Evolutionary conservation across 352 stramenopile species (phyloP).

Genomic region (Phytophthora agathidicida): DNA sequence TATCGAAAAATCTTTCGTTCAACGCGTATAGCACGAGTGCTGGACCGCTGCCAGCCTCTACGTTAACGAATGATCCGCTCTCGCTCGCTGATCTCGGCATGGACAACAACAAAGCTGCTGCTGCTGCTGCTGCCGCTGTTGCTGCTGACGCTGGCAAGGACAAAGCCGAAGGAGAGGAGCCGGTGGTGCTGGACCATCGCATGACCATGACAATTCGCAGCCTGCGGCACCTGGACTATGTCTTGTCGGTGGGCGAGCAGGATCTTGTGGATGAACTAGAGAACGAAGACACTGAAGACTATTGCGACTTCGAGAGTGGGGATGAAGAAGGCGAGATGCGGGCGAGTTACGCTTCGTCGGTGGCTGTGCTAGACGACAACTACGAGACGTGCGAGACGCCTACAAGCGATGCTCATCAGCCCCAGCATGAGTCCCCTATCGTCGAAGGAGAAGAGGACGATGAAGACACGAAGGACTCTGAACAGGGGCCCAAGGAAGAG

Average conservation of each 20-base stretch:
- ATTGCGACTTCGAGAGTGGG: conserved; percentile 37
- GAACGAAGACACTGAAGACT: conserved; percentile 35
- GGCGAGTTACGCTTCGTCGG: conserved; percentile 55
- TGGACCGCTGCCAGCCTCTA: conserved; percentile 18
- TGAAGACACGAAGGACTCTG: not conserved
- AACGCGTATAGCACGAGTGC: conserved; percentile 25
- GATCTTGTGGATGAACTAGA: conserved; percentile 39
- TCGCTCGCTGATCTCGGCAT: conserved; percentile 47
- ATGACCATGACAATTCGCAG: conserved; percentile 43
- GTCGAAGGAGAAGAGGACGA: conserved; percentile 39
- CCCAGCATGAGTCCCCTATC: conserved; percentile 30
- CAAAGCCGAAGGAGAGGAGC: conserved; percentile 32
- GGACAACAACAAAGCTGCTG: conserved; percentile 11
- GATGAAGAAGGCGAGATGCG: conserved; percentile 37
- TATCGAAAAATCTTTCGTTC: conserved; percentile 26
- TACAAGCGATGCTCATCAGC: conserved; percentile 15
- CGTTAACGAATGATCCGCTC: conserved; percentile 49
- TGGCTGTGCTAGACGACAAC: conserved; percentile 60
- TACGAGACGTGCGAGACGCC: conserved; percentile 33
- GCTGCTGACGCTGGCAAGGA: conserved; percentile 4
- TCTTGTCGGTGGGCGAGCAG: conserved; percentile 40
- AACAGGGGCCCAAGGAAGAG: conserved; percentile 1
- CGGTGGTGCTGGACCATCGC: conserved; percentile 51
- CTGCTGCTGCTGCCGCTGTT: not conserved
- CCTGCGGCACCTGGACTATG: conserved; percentile 54